These are phyloP conservation scores for Aspergillus sp. DNA, from an alignment of 2,329 filamentous ascomycete genomes.

Conservation along the genomic window DNA sequence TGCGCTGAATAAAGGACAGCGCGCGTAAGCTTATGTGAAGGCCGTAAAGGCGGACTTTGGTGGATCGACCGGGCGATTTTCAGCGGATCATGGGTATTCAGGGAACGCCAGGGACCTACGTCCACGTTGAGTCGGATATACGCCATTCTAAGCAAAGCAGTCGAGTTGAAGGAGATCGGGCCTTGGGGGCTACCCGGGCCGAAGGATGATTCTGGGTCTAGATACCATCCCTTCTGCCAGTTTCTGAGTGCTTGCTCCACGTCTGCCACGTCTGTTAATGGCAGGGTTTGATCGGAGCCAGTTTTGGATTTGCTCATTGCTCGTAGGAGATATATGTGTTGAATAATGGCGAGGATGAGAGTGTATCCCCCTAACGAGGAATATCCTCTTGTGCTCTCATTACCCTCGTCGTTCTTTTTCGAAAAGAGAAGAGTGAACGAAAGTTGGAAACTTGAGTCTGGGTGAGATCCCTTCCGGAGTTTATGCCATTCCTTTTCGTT, in stretches of 20 bases:
- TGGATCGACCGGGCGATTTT: background rate
- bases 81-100: background rate
- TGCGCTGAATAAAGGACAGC: slow-evolving; percentile 11
- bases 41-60: background rate
- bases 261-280: background rate
- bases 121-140: slow-evolving; percentile 11
- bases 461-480: background rate
- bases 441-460: background rate
- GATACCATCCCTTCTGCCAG: slow-evolving; percentile 11
- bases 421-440: background rate
- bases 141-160: slow-evolving; percentile 14
- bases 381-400: background rate
- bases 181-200: slow-evolving; percentile 4
- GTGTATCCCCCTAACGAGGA: slow-evolving; percentile 64
- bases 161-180: slow-evolving; percentile 14
- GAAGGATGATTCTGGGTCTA: slow-evolving; percentile 54
- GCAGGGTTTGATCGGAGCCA: background rate
- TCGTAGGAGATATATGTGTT: slow-evolving; percentile 69
- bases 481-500: background rate
- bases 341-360: slow-evolving; percentile 67
- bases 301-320: background rate
- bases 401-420: too few species aligned
- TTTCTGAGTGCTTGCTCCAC: slow-evolving; percentile 4
- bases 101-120: slow-evolving; percentile 3
- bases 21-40: background rate